Base-by-base conservation (phyloP, 2,329 filamentous ascomycete genomes). In the Epichloe glyceriae region DNA sequence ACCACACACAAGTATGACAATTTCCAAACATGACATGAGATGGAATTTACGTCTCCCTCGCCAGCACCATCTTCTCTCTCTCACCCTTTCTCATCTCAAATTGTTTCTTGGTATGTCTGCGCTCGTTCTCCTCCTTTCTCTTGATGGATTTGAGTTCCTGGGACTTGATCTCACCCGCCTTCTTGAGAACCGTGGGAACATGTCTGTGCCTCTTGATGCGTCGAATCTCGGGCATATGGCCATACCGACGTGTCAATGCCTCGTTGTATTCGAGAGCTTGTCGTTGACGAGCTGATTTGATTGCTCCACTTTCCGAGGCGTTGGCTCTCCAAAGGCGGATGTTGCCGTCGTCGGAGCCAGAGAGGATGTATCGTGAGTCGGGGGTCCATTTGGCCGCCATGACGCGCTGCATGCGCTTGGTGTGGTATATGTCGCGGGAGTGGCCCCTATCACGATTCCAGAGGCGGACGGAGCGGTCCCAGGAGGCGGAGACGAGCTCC, bases 391-490 rank as follows among this genome's bases (percentile, higher is more conserved):
- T 80, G 46, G 82, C 82, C 10, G 85, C 83, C 71, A 94, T 94
- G 51, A 96, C 89, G 58, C 91, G 80, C 72, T 97, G 91, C 91
- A 96, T 96, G 56, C 93, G 83, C 70, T 96, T 95, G 17, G 93
- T 97, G 72, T 97, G 90, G 70, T 97, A 98, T 46, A 96, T 82
- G 63, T 98, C 93, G 59, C 90, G 79, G 14, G 86, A 90, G 68
- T 93, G 88, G 22, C 91, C 91, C 54, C 83, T 74, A 56, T 83
- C 79, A 51, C 86, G 79, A 64, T 81, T 81, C 86, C 89, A 97
- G 47, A 97, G 72, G 47, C 93, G 82, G 49, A 98, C 75, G 4
- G 88, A 95, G 54, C 89, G 82, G 78, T 88, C 55, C 70, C 93
- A 94, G 0, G 85, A 89, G 5, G 88, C 93, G 14, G 85, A 88